A percentile compares a stretch with the other conserved stretches of the same genome.
Evolutionary conservation across 441 rosid species (phyloP).

Genomic region (Pelargonium myrrhifolium): DNA sequence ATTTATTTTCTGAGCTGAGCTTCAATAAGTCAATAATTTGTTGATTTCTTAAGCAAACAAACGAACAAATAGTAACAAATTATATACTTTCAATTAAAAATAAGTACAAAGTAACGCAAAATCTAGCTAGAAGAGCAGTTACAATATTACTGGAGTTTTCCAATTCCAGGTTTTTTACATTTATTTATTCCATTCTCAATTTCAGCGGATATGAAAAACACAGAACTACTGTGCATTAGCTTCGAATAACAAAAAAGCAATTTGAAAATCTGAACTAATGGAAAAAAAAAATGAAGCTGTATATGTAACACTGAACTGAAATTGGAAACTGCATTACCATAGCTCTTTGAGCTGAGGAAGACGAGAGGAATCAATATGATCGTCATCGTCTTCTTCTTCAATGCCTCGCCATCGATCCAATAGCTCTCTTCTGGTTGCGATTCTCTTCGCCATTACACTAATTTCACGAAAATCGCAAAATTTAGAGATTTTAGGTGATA

Average conservation of each 20-base stretch:
- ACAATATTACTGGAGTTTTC: neutral
- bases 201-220: neutral
- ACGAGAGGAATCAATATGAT: constrained; percentile 43
- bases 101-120: neutral
- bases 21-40: neutral
- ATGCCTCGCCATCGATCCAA: constrained; percentile 70
- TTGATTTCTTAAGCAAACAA: neutral
- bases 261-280: neutral
- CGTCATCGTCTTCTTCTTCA: constrained; percentile 69
- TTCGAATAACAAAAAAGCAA: too few relatives aligned
- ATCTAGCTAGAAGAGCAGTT: too few relatives aligned
- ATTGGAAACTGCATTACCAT: constrained; percentile 40
- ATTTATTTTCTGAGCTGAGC: neutral
- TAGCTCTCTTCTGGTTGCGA: constrained; percentile 42
- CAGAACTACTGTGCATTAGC: neutral
- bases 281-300: neutral
- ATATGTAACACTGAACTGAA: neutral
- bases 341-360: constrained; percentile 70
- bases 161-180: too few relatives aligned
- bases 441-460: constrained; percentile 33
- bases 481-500: neutral
- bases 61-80: neutral
- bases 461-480: too few relatives aligned
- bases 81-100: neutral
- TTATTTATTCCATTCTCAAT: neutral